Evolutionary conservation across 495 filamentous ascomycete genomes (phyloP).

Genomic region (Aspergillus heteromorphus): DNA sequence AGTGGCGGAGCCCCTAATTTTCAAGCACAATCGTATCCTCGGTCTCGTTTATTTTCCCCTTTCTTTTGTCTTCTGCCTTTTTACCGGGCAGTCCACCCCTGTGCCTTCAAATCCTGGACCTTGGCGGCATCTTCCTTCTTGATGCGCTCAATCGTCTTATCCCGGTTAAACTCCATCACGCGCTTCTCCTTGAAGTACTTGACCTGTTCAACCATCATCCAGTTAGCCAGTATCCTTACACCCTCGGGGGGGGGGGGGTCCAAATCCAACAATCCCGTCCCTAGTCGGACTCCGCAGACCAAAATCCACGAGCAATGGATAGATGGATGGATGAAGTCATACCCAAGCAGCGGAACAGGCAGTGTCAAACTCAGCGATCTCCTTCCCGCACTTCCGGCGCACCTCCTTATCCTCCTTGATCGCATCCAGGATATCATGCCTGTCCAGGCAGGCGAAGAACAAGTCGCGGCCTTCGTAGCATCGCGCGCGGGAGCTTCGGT

Average conservation of each 20-base stretch:
- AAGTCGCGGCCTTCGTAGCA: conserved; percentile 85
- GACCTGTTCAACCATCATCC: conserved; percentile 54
- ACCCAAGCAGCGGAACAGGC: conserved; percentile 83
- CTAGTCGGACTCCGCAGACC: too few relatives aligned
- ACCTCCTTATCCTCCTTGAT: conserved; percentile 65
- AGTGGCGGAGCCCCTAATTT: not conserved
- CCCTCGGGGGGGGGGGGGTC: too few relatives aligned
- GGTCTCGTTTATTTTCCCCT: not conserved
- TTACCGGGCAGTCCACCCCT: conserved; percentile 32
- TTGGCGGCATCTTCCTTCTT: conserved; percentile 68
- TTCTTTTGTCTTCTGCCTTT: conserved; percentile 9
- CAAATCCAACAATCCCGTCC: too few relatives aligned
- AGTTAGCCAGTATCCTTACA: conserved; percentile 13
- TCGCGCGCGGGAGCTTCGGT: conserved; percentile 64
- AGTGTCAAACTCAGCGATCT: conserved; percentile 62
- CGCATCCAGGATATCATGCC: conserved; percentile 75
- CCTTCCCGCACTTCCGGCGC: conserved; percentile 59
- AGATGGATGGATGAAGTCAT: too few relatives aligned
- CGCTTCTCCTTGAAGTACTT: conserved; percentile 96
- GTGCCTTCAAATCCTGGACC: conserved; percentile 48
- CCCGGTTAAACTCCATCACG: conserved; percentile 84
- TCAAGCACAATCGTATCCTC: not conserved
- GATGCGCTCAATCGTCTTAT: conserved; percentile 70
- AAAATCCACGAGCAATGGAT: too few relatives aligned
- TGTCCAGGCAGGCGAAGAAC: conserved; percentile 83